Evolutionary conservation across 352 stramenopile genomes (phyloP).

Genomic region (Thalassiosira exigua): DNA sequence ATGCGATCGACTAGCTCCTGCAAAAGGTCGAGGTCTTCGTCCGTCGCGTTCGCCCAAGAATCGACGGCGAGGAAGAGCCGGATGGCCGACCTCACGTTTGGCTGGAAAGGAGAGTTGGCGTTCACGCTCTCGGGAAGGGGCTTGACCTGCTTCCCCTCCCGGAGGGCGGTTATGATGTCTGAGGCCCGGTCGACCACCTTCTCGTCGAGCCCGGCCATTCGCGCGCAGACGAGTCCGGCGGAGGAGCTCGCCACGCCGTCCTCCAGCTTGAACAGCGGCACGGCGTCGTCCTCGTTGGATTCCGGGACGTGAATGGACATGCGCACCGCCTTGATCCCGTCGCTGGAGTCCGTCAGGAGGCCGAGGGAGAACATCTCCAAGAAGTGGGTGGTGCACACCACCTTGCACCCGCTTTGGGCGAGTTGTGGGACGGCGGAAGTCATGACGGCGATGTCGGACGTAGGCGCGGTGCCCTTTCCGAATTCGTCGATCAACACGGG

Average conservation of each 20-base stretch:
- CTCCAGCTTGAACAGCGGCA: slow-evolving; percentile 82
- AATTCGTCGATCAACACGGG: slow-evolving; percentile 86
- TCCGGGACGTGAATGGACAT: slow-evolving; percentile 82
- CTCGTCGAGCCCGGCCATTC: slow-evolving; percentile 77
- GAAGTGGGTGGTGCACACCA: slow-evolving; percentile 84
- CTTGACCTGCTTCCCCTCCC: slow-evolving; percentile 59
- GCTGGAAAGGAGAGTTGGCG: slow-evolving; percentile 64
- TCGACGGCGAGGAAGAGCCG: slow-evolving; percentile 61
- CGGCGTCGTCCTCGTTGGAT: slow-evolving; percentile 65
- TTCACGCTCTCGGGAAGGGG: slow-evolving; percentile 60
- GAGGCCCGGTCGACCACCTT: slow-evolving; percentile 67
- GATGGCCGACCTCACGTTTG: slow-evolving; percentile 58
- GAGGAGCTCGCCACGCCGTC: slow-evolving; percentile 79
- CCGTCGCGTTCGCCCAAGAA: slow-evolving; percentile 47
- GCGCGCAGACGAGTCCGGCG: slow-evolving; percentile 80
- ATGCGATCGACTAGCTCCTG: slow-evolving; percentile 51
- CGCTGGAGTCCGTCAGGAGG: slow-evolving; percentile 63
- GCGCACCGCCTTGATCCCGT: slow-evolving; percentile 71
- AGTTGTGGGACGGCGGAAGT: slow-evolving; percentile 72
- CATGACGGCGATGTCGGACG: slow-evolving; percentile 82
- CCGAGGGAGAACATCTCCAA: slow-evolving; percentile 83
- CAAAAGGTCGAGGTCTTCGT: slow-evolving; percentile 57
- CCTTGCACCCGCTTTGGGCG: slow-evolving; percentile 62
- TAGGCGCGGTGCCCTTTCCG: slow-evolving; percentile 82
- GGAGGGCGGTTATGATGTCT: slow-evolving; percentile 75